Base-by-base conservation (phyloP, 2,329 filamentous ascomycete genomes). In the Penicillium concentricum region DNA sequence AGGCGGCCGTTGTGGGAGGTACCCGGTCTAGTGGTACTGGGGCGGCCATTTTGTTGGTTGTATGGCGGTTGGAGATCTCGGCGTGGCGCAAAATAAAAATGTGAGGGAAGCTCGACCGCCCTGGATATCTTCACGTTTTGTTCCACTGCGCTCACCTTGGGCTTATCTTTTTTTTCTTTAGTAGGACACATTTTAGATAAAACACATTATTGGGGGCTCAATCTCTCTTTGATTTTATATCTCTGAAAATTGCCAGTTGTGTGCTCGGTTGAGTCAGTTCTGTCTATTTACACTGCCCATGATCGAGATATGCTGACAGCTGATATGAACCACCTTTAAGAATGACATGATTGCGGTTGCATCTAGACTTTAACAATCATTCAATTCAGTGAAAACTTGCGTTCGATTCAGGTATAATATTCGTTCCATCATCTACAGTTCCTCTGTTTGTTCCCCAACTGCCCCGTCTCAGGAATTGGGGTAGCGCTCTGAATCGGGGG, bases 1-100 rank as follows among this genome's bases (percentile, higher is more conserved):
- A 80, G 59, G 84, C 83, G 15, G 78, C 75, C 13, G 80, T 81
- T 4, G 82, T 83, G 3, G 84, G 81, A 15, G 81, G 76, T 24
- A 76, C 56, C 34, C 71, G 73, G 34, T 81, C 75, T 26, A 72
- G 28, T 4, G 71, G 51, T 34, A 66, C 57, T 20, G 68, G 63
- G 10, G 68, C 68, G 20, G 73, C 63, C 73, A 75, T 75, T 57
- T 55, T 69, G 53, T 42, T 58, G 34, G 28, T 37, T 37, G 32
- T 35, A 37, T 52, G 48, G 39, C 41, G 24, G 34, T 52, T 46
- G 41, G 22, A 42, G 41, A 38, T 56, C 26, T 37, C 4, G 22
- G 41, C 34, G 34, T 56, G 12, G 30, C n/a, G 48, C n/a, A 22
- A 46, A 24, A 22, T 34, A 35, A 52, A 51, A 37, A 13, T 52